Percentiles rank a stretch among this genome's conserved stretches.
phyloP scores from a whole-genome alignment of 139 green algal genomes.

The Monoraphidium neglectum region DNA sequence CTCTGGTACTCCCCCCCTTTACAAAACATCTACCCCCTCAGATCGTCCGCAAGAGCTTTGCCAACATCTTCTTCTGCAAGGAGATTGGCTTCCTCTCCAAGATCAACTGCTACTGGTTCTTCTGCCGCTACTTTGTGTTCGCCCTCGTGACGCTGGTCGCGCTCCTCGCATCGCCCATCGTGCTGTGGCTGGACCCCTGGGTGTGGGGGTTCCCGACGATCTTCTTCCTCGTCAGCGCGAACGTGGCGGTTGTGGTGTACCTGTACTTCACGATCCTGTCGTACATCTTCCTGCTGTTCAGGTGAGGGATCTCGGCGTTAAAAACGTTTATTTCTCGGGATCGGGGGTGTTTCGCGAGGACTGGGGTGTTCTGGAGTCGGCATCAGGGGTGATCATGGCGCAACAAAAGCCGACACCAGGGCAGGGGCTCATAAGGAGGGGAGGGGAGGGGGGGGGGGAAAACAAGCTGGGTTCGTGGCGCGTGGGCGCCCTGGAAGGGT shows the following conservation, averaged over 20 bases:
- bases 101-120: constrained; percentile 68
- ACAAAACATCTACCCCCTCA: constrained; percentile 54
- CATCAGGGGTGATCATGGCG: too few species aligned
- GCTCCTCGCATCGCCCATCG: constrained; percentile 26
- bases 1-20: neutral
- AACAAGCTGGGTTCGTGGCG: too few species aligned
- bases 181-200: constrained; percentile 39
- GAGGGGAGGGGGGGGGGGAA: too few species aligned
- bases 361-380: too few species aligned
- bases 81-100: constrained; percentile 44
- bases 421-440: too few species aligned
- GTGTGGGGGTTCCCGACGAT: constrained; percentile 34
- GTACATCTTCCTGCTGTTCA: constrained; percentile 63
- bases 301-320: too few species aligned
- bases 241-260: constrained; percentile 41
- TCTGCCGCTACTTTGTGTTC: constrained; percentile 48
- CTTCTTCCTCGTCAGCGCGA: constrained; percentile 39
- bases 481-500: too few species aligned
- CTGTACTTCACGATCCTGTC: constrained; percentile 63
- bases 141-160: constrained; percentile 34
- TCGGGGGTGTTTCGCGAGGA: too few species aligned
- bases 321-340: too few species aligned
- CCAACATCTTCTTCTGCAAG: constrained; percentile 42
- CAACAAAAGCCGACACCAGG: too few species aligned
- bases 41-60: constrained; percentile 62